Evolutionary conservation across 768 basidiomycete species (phyloP).

Genomic region (Suillus lakei): DNA sequence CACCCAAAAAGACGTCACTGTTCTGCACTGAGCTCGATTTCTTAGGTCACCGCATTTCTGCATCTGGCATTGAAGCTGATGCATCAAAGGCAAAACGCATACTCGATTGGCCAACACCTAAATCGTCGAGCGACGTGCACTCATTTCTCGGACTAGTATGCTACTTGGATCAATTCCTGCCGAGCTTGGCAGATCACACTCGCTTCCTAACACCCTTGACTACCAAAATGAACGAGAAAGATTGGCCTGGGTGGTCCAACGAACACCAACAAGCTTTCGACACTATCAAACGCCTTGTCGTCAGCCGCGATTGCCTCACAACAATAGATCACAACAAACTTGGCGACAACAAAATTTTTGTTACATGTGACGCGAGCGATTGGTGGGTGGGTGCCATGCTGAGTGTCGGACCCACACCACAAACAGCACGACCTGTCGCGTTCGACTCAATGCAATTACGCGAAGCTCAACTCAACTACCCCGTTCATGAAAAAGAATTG

Average conservation of each 20-base stretch:
- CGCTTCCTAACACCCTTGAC: conserved; percentile 11
- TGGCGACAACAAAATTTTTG: neutral
- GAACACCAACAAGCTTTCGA: neutral
- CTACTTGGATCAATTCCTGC: conserved; percentile 36
- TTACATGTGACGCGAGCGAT: conserved; percentile 15
- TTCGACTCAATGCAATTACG: conserved; percentile 14
- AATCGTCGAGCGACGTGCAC: conserved; percentile 24
- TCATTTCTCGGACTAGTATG: conserved; percentile 26
- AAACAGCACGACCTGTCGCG: conserved; percentile 7
- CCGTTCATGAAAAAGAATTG: conserved; percentile 44
- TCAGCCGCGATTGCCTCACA: conserved; percentile 29
- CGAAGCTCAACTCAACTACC: conserved; percentile 36
- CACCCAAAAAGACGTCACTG: conserved; percentile 32
- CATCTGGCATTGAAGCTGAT: conserved; percentile 28
- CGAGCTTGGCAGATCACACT: conserved; percentile 14
- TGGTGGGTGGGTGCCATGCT: conserved; percentile 4
- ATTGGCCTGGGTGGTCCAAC: conserved; percentile 32
- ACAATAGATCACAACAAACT: conserved; percentile 36
- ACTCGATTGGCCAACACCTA: neutral
- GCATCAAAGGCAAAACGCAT: conserved; percentile 31
- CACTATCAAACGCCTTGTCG: conserved; percentile 31
- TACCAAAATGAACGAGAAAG: conserved; percentile 22
- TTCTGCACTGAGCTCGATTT: conserved; percentile 31
- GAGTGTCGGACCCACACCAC: neutral
- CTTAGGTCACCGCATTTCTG: conserved; percentile 34